A percentile compares a stretch with the other conserved stretches of the same genome.
Conservation (phyloP, 2,329 filamentous ascomycete species). For the Dothideomycetes sp. region DNA sequence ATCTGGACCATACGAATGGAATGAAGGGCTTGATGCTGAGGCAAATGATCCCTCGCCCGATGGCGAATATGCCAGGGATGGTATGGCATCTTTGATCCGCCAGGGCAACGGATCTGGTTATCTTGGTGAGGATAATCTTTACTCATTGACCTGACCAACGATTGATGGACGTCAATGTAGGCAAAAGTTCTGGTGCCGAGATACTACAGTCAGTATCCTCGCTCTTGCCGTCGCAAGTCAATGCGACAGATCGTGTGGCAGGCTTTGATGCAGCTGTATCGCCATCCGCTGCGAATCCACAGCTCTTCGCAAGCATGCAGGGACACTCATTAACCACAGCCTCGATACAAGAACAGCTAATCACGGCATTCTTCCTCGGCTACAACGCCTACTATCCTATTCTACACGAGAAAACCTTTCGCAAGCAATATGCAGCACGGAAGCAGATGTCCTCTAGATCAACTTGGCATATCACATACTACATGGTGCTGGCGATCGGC, state of each 20-base stretch:
- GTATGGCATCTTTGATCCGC: conserved; percentile 23
- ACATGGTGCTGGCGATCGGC: conserved; percentile 33
- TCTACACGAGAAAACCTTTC: conserved; percentile 35
- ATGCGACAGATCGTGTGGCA: background rate
- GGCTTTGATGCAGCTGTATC: background rate
- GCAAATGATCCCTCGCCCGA: conserved; percentile 1
- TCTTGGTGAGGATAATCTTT: conserved; percentile 21
- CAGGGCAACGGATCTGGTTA: conserved; percentile 30
- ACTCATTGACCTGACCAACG: background rate
- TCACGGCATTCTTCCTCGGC: conserved; percentile 31
- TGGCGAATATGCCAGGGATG: conserved; percentile 10
- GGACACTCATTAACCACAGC: background rate
- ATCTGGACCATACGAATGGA: conserved; percentile 6
- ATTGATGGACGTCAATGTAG: background rate
- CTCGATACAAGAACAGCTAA: conserved; percentile 1
- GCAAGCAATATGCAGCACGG: conserved; percentile 31
- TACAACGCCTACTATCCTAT: conserved; percentile 38
- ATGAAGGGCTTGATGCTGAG: background rate
- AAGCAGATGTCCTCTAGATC: conserved; percentile 28
- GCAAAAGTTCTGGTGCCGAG: conserved; percentile 11
- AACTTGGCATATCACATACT: conserved; percentile 31
- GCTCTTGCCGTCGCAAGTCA: conserved; percentile 6
- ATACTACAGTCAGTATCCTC: conserved; percentile 11
- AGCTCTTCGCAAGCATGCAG: background rate
- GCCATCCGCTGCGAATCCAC: background rate